Percentiles rank a stretch among this genome's conserved stretches.
Evolutionary conservation across 1,139 yeast species (phyloP).

Genomic region (Debaryomyces coudertii): DNA sequence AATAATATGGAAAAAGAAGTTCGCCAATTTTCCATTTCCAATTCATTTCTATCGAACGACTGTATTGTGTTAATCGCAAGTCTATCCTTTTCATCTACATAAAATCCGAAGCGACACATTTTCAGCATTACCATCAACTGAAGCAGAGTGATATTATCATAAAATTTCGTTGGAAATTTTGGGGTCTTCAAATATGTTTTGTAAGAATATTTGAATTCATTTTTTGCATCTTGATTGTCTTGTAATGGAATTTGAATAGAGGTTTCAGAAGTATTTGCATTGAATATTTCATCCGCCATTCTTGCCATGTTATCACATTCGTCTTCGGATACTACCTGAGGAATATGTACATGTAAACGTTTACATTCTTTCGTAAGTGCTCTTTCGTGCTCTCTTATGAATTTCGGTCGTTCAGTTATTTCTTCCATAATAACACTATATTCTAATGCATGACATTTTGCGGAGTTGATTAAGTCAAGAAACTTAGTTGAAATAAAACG

Average conservation of each 20-base stretch:
- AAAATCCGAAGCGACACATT: constrained; percentile 6
- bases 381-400: constrained; percentile 14
- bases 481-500: constrained; percentile 16
- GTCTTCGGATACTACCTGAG: constrained; percentile 7
- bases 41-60: background rate
- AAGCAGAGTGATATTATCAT: background rate
- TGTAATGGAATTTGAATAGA: background rate
- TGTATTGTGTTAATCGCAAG: background rate
- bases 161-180: constrained; percentile 11
- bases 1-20: background rate
- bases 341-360: background rate
- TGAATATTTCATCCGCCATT: constrained; percentile 17
- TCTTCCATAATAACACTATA: constrained; percentile 15
- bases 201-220: constrained; percentile 2
- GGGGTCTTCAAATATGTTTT: constrained; percentile 6
- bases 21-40: constrained; percentile 1
- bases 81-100: background rate
- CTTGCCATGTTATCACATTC: constrained; percentile 17
- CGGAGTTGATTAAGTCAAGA: constrained; percentile 12
- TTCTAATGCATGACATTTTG: constrained; percentile 12
- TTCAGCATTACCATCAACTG: background rate
- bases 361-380: constrained; percentile 13
- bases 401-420: constrained; percentile 15
- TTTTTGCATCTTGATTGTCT: background rate
- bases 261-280: constrained; percentile 2